A percentile compares a stretch with the other conserved stretches of the same genome.
Conservation (phyloP, 2,329 filamentous ascomycete species). For the Tolypocladium inflatum region DNA sequence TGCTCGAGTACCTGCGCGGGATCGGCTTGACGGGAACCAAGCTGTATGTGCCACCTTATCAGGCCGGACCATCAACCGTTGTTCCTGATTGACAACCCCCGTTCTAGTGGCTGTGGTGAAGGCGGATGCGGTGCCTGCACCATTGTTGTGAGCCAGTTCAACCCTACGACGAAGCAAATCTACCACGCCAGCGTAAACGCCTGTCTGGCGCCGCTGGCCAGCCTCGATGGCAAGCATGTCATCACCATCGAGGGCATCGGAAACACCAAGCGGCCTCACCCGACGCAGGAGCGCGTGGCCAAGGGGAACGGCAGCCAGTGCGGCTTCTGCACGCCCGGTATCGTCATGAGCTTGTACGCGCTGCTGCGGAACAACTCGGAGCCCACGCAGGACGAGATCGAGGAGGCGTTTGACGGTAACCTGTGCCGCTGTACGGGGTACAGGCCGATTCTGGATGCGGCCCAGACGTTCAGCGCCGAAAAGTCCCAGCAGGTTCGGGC, state of each 20-base stretch:
- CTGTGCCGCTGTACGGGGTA: conserved; percentile 94
- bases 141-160: conserved; percentile 87
- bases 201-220: conserved; percentile 84
- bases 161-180: conserved; percentile 83
- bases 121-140: conserved; percentile 96
- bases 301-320: conserved; percentile 88
- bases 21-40: conserved; percentile 94
- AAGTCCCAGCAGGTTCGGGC: conserved; percentile 14
- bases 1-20: conserved; percentile 86
- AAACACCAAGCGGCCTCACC: conserved; percentile 76
- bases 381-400: conserved; percentile 73
- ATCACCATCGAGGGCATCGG: conserved; percentile 97
- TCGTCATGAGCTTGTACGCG: conserved; percentile 96
- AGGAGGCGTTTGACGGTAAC: conserved; percentile 96
- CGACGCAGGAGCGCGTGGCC: conserved; percentile 82
- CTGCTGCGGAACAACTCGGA: conserved; percentile 74
- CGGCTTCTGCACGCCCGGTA: conserved; percentile 92
- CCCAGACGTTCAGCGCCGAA: conserved; percentile 70
- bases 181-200: conserved; percentile 97
- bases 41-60: conserved; percentile 38
- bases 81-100: not conserved
- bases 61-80: not conserved
- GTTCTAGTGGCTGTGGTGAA: conserved; percentile 70
- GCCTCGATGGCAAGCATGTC: conserved; percentile 94
- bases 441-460: conserved; percentile 84